phyloP scores from a whole-genome alignment of 1,284 basidiomycete genomes.

The Marasmius oreades region DNA sequence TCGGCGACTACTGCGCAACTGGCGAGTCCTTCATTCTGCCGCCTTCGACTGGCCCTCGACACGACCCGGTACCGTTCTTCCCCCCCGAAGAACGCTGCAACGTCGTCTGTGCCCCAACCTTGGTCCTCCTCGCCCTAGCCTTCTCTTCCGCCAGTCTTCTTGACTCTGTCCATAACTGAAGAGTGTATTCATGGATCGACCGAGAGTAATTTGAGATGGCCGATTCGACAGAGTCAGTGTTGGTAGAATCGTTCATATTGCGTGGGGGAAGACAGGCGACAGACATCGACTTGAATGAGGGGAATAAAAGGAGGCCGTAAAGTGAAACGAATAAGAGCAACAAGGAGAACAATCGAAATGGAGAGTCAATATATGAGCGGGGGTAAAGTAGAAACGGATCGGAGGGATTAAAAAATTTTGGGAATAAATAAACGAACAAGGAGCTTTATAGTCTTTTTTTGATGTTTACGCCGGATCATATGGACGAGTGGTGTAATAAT shows the following conservation, averaged over 20 bases:
- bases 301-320: not conserved
- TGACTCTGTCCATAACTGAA: constrained; percentile 65
- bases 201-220: constrained; percentile 45
- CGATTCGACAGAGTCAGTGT: constrained; percentile 12
- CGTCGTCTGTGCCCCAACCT: constrained; percentile 22
- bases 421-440: not conserved
- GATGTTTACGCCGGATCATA: not conserved
- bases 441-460: not conserved
- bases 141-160: constrained; percentile 55
- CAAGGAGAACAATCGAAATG: not conserved
- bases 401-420: not conserved
- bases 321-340: not conserved
- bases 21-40: not conserved
- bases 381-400: not conserved
- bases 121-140: constrained; percentile 23
- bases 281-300: constrained; percentile 4
- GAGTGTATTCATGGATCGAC: constrained; percentile 64
- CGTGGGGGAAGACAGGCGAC: constrained; percentile 2
- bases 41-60: not conserved
- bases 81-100: constrained; percentile 18
- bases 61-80: not conserved
- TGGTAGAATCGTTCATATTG: not conserved
- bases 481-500: not conserved
- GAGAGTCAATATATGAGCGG: not conserved
- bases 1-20: not conserved